Evolutionary conservation across 805 yeast genomes (phyloP).

Genomic region (Schwanniomyces yamadae): DNA sequence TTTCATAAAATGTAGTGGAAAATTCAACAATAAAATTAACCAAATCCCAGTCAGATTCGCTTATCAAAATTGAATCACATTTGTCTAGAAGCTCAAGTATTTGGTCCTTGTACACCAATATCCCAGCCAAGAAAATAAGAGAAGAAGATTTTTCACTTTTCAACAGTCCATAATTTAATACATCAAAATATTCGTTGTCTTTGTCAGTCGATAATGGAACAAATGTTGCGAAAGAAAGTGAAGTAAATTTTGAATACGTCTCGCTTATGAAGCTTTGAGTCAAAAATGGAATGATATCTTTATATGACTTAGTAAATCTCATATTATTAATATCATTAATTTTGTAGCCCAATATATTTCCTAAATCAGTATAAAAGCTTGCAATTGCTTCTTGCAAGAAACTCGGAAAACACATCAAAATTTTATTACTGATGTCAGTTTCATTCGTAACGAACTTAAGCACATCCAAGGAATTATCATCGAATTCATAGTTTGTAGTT

Average conservation of each 20-base stretch:
- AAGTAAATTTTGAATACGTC: slow-evolving; percentile 4
- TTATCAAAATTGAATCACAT: not conserved
- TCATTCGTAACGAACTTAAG: slow-evolving; percentile 15
- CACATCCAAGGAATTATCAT: slow-evolving; percentile 14
- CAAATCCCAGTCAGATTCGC: slow-evolving; percentile 15
- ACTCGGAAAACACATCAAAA: slow-evolving; percentile 18
- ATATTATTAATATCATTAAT: not conserved
- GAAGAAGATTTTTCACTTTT: slow-evolving; percentile 10
- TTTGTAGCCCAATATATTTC: not conserved
- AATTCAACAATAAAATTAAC: slow-evolving; percentile 12
- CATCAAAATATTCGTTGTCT: slow-evolving; percentile 5
- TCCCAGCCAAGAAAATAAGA: slow-evolving; percentile 7
- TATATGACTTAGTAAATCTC: not conserved
- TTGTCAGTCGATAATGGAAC: slow-evolving; percentile 7
- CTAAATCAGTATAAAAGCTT: slow-evolving; percentile 1
- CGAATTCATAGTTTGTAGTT: slow-evolving; percentile 21
- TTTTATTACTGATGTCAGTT: slow-evolving; percentile 7
- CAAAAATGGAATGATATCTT: slow-evolving; percentile 4
- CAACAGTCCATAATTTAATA: slow-evolving; percentile 6
- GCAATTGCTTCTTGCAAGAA: slow-evolving; percentile 8
- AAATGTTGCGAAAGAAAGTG: slow-evolving; percentile 7
- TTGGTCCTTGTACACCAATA: slow-evolving; percentile 11
- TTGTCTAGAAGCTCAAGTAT: slow-evolving; percentile 1
- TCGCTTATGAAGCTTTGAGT: slow-evolving; percentile 6
- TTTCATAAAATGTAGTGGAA: slow-evolving; percentile 12